phyloP scores from a whole-genome alignment of 1,139 yeast genomes.

The Geotrichum klebahnii region DNA sequence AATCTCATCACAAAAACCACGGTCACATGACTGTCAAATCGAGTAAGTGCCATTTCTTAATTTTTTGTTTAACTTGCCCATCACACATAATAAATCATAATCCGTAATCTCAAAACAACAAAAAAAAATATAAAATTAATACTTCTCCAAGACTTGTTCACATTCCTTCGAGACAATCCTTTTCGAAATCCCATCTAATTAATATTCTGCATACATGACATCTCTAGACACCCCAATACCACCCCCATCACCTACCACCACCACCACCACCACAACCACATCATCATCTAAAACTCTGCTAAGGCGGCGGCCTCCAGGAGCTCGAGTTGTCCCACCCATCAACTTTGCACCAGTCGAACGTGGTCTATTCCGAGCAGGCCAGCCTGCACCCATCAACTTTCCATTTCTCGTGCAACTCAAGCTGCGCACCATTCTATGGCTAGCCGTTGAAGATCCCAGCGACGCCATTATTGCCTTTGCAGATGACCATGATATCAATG shows the following conservation, averaged over 20 bases:
- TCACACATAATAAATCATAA: too few relatives aligned
- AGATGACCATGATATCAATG: slow-evolving; percentile 60
- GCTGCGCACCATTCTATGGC: slow-evolving; percentile 81
- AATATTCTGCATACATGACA: too few relatives aligned
- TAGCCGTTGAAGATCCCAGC: slow-evolving; percentile 92
- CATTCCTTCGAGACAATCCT: too few relatives aligned
- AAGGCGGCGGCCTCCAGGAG: slow-evolving; percentile 29
- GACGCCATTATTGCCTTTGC: slow-evolving; percentile 83
- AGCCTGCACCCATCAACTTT: slow-evolving; percentile 92
- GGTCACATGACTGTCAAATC: too few relatives aligned
- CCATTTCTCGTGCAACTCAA: slow-evolving; percentile 72
- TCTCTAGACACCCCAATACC: neutral
- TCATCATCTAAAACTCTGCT: neutral
- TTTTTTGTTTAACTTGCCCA: too few relatives aligned
- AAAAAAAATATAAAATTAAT: too few relatives aligned
- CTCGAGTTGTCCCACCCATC: slow-evolving; percentile 83
- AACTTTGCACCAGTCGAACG: slow-evolving; percentile 94
- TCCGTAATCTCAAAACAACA: too few relatives aligned
- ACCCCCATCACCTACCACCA: neutral
- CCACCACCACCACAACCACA: neutral
- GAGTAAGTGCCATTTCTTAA: too few relatives aligned
- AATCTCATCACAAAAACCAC: too few relatives aligned
- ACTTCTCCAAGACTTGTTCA: too few relatives aligned
- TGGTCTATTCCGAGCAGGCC: slow-evolving; percentile 82
- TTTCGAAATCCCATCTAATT: too few relatives aligned